Percentiles rank a stretch among this genome's conserved stretches.
These are phyloP conservation scores for grape (Vitis vinifera) DNA, from an alignment of 164 flowering plant genomes.

Conservation along the genomic window DNA sequence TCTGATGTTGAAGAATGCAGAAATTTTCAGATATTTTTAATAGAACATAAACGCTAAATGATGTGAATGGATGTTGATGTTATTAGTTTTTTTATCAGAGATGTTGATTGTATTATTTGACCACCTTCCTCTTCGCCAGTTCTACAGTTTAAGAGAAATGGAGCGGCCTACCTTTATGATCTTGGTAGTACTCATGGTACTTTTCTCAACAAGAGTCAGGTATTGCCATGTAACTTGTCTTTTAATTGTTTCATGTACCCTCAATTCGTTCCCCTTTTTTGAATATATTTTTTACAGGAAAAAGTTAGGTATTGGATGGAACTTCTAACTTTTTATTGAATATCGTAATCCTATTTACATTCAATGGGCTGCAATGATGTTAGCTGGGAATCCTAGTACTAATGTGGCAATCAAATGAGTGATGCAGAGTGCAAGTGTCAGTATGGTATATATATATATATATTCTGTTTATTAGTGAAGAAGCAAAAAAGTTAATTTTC, in stretches of 20 bases:
- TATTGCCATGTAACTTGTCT: slow-evolving; percentile 17
- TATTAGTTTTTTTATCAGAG: no score
- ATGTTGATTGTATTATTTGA: neutral
- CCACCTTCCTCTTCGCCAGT: slow-evolving; percentile 43
- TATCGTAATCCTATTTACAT: neutral
- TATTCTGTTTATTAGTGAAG: no score
- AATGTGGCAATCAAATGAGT: neutral
- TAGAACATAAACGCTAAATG: no score
- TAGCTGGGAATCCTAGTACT: neutral
- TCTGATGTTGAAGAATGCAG: no score
- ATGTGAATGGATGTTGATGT: no score
- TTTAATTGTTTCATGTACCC: neutral
- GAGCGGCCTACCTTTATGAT: slow-evolving; percentile 82
- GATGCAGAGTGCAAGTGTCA: neutral
- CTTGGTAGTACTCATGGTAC: slow-evolving; percentile 96
- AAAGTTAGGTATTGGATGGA: neutral
- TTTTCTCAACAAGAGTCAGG: slow-evolving; percentile 86
- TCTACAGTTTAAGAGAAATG: slow-evolving; percentile 75
- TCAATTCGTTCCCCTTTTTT: neutral
- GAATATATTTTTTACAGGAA: neutral
- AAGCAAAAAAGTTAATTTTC: no score
- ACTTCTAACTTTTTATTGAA: neutral
- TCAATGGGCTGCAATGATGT: neutral
- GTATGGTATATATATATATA: no score
- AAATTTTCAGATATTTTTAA: no score